Percentiles rank a stretch among this genome's conserved stretches.
phyloP scores from a whole-genome alignment of 805 yeast genomes.

The Metschnikowia continentalis region DNA sequence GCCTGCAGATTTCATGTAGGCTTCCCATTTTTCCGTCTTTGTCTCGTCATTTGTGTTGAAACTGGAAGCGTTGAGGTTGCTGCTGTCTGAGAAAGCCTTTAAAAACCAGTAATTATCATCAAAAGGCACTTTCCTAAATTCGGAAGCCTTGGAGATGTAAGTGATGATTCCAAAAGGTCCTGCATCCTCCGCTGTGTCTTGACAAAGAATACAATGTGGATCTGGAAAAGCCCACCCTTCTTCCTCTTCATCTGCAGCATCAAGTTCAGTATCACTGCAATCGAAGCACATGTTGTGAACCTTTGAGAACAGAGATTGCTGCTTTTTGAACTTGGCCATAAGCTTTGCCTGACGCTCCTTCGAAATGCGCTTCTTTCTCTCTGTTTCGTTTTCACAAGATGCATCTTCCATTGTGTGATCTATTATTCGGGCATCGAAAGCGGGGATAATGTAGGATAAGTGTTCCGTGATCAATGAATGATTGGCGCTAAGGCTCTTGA shows the following conservation, averaged over 20 bases:
- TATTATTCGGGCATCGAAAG: constrained; percentile 24
- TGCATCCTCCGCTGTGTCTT: constrained; percentile 61
- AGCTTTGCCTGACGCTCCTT: constrained; percentile 65
- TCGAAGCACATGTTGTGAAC: constrained; percentile 36
- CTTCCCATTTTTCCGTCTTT: constrained; percentile 31
- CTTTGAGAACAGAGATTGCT: constrained; percentile 71
- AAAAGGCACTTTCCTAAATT: constrained; percentile 61
- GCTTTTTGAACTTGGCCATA: constrained; percentile 73
- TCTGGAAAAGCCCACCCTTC: constrained; percentile 66
- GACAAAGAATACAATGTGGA: constrained; percentile 76
- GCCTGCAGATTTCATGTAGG: constrained; percentile 34
- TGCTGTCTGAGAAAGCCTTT: constrained; percentile 53
- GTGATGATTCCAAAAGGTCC: constrained; percentile 77
- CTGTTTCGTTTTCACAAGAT: constrained; percentile 37
- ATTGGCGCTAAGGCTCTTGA: constrained; percentile 28
- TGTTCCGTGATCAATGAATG: constrained; percentile 20
- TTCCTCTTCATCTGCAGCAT: constrained; percentile 29
- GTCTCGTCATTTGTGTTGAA: constrained; percentile 14
- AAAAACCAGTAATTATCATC: constrained; percentile 60
- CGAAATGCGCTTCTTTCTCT: constrained; percentile 64
- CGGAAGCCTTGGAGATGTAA: constrained; percentile 54
- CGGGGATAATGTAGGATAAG: constrained; percentile 18
- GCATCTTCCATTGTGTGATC: constrained; percentile 14
- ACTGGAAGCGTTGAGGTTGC: constrained; percentile 24
- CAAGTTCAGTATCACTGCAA: constrained; percentile 41